These are phyloP conservation scores for Oryza glumipatula DNA, from an alignment of 176 grass and related monocot genomes.

Conservation along the genomic window DNA sequence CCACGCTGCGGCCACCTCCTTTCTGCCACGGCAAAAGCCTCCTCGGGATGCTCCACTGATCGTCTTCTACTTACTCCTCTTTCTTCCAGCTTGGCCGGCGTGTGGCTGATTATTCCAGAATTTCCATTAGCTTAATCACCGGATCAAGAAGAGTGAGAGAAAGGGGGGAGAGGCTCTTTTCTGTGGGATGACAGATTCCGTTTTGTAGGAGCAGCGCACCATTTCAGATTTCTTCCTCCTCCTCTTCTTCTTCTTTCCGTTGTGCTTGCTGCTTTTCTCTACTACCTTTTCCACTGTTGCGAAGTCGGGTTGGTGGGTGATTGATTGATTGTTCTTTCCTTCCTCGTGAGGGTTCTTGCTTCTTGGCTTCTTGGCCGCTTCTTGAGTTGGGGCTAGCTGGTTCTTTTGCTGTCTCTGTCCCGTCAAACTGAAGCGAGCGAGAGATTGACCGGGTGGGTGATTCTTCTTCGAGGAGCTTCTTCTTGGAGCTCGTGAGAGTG, in stretches of 20 bases:
- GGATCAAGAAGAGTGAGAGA: neutral
- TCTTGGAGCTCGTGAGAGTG: neutral
- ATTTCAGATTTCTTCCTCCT: neutral
- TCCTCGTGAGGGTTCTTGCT: neutral
- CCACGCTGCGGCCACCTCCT: constrained; percentile 3
- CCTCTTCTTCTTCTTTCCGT: too few relatives aligned
- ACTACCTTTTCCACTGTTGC: neutral
- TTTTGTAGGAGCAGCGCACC: neutral
- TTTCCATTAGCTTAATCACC: neutral
- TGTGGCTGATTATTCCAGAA: too few relatives aligned
- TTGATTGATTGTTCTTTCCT: constrained; percentile 29
- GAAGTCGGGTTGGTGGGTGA: neutral
- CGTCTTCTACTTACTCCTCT: neutral
- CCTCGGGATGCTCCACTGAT: neutral
- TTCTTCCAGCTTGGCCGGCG: too few relatives aligned
- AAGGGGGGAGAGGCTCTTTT: neutral
- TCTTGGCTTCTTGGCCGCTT: neutral
- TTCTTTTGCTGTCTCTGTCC: neutral
- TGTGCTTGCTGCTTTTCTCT: neutral
- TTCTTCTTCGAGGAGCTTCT: neutral
- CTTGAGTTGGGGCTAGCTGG: neutral
- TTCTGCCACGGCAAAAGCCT: constrained; percentile 14
- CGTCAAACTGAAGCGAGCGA: neutral
- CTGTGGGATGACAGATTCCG: constrained; percentile 34
- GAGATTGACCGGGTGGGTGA: neutral